Conservation (phyloP, 2,329 filamentous ascomycete genomes). For the Xylariales sp. region DNA sequence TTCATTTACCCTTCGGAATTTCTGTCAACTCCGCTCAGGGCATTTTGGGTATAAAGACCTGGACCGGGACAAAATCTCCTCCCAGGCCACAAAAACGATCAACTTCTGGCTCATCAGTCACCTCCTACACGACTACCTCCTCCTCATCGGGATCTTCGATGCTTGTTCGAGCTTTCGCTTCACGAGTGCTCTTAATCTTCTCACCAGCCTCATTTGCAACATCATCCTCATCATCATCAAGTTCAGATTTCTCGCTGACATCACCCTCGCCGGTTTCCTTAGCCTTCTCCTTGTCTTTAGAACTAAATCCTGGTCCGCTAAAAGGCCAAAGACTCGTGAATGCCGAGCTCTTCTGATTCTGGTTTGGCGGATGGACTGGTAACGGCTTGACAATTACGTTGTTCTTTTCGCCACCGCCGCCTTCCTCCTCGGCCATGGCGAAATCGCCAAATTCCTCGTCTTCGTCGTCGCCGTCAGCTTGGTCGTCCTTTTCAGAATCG, state of each 20-base stretch:
- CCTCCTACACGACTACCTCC: constrained; percentile 29
- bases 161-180: constrained; percentile 51
- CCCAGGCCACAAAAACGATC: neutral
- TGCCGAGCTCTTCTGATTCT: constrained; percentile 27
- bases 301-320: constrained; percentile 34
- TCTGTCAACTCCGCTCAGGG: too few species aligned
- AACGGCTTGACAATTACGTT: constrained; percentile 50
- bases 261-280: constrained; percentile 22
- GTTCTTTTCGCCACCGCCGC: constrained; percentile 12
- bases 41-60: too few species aligned
- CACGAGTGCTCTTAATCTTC: constrained; percentile 40
- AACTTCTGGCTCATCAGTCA: neutral
- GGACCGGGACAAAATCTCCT: too few species aligned
- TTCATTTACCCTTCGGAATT: too few species aligned
- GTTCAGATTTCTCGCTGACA: constrained; percentile 17
- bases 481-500: constrained; percentile 36
- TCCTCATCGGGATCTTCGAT: constrained; percentile 54
- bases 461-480: constrained; percentile 18
- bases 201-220: constrained; percentile 34
- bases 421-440: constrained; percentile 53
- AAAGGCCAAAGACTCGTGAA: constrained; percentile 58
- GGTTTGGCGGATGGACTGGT: constrained; percentile 44
- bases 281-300: constrained; percentile 27
- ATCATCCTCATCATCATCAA: constrained; percentile 28
- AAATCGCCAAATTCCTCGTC: constrained; percentile 65